These are phyloP conservation scores for Musa itinerans DNA, from an alignment of 176 grass and related monocot species.

Conservation along the genomic window DNA sequence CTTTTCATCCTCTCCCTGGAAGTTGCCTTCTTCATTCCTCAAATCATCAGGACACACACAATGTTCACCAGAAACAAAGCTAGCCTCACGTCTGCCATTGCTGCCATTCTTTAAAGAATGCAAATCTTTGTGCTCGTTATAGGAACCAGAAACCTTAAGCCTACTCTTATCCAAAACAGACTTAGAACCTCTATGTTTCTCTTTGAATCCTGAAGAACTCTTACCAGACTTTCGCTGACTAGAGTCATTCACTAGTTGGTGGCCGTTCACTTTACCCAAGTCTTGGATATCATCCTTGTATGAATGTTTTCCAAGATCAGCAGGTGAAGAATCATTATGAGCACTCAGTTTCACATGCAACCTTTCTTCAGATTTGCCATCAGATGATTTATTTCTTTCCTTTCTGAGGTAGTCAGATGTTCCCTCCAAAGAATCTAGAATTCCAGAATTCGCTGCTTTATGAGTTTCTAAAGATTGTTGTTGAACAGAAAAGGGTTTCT, in stretches of 20 bases:
- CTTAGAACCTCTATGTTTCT: conserved; percentile 12
- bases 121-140: neutral
- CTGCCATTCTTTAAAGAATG: neutral
- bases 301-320: neutral
- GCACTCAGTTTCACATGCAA: neutral
- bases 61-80: neutral
- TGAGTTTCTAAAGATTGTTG: neutral
- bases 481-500: neutral
- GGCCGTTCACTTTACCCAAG: conserved; percentile 1
- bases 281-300: conserved; percentile 1
- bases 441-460: neutral
- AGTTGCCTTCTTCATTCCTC: conserved; percentile 10
- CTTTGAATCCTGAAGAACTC: conserved; percentile 5
- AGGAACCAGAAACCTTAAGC: conserved; percentile 6
- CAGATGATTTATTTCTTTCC: neutral
- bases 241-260: neutral
- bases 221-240: conserved; percentile 11
- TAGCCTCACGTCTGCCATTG: neutral
- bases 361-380: neutral
- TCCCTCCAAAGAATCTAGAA: neutral
- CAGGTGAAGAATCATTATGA: neutral
- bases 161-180: conserved; percentile 1
- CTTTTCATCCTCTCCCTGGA: conserved; percentile 31
- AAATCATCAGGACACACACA: neutral
- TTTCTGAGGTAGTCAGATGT: neutral